Conservation (phyloP, 1,284 basidiomycete species). For the Coniferiporia weirii region DNA sequence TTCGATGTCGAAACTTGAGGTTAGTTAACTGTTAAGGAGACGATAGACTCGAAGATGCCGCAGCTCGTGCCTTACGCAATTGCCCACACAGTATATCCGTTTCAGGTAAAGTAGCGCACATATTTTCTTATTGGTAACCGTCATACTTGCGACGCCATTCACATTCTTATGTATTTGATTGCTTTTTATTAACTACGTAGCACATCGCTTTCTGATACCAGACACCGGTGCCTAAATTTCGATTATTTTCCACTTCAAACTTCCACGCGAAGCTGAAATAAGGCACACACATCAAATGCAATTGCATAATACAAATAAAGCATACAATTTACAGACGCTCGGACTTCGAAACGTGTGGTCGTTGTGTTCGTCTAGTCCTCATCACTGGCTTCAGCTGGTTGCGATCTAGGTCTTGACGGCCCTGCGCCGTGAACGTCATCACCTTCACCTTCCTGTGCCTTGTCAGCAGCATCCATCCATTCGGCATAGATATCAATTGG, state of each 20-base stretch:
- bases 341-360: neutral
- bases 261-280: no score
- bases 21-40: neutral
- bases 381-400: conserved; percentile 21
- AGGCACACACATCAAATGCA: neutral
- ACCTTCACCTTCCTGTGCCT: conserved; percentile 49
- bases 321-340: neutral
- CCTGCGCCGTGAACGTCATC: neutral
- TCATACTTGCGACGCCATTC: neutral
- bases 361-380: conserved; percentile 19
- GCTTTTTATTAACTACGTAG: no score
- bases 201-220: no score
- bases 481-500: conserved; percentile 88
- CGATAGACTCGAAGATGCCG: neutral
- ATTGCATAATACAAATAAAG: neutral
- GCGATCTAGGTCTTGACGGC: conserved; percentile 16
- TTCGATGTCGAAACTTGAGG: neutral
- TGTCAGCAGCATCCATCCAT: conserved; percentile 89
- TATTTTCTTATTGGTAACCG: no score
- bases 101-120: neutral
- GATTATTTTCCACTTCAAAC: no score
- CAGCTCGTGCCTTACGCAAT: no score
- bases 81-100: neutral
- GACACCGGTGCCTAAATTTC: no score
- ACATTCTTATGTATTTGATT: no score